A percentile compares a stretch with the other conserved stretches of the same genome.
Evolutionary conservation across 2,329 filamentous ascomycete species (phyloP).

Genomic region (Dactylellina parvicollis): DNA sequence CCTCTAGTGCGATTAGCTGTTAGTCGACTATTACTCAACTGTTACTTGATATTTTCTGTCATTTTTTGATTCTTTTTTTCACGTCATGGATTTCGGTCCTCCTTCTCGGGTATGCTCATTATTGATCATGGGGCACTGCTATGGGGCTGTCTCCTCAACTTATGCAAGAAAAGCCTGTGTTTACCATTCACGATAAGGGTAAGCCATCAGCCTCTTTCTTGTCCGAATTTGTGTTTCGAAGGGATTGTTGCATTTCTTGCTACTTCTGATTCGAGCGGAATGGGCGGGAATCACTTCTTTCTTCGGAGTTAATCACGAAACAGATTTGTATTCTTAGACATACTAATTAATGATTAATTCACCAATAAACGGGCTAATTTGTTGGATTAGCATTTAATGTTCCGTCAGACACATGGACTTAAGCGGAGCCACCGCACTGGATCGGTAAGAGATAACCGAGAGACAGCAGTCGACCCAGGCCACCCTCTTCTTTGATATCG

Average conservation of each 20-base stretch:
- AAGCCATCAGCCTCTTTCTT: too few species aligned
- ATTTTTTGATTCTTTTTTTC: neutral
- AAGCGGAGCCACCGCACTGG: conserved; percentile 7
- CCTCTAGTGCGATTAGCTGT: neutral
- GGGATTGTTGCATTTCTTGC: neutral
- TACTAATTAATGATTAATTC: neutral
- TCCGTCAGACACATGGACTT: neutral
- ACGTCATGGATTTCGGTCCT: neutral
- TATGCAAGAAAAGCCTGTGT: too few species aligned
- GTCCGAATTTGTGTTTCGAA: neutral
- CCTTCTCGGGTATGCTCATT: too few species aligned
- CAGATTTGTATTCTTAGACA: neutral
- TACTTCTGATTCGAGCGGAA: neutral
- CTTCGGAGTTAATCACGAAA: neutral
- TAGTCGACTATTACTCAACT: neutral
- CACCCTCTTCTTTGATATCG: neutral
- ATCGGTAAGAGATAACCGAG: conserved; percentile 30
- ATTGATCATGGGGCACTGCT: too few species aligned
- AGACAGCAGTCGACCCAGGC: conserved; percentile 11
- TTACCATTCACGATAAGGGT: too few species aligned
- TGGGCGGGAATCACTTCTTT: neutral
- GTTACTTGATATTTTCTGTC: neutral
- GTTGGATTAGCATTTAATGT: conserved; percentile 3
- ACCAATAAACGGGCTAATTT: neutral
- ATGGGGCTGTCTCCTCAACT: too few species aligned